Evolutionary conservation across 2,329 filamentous ascomycete species (phyloP).

Genomic region (Pyrenophora seminiperda): DNA sequence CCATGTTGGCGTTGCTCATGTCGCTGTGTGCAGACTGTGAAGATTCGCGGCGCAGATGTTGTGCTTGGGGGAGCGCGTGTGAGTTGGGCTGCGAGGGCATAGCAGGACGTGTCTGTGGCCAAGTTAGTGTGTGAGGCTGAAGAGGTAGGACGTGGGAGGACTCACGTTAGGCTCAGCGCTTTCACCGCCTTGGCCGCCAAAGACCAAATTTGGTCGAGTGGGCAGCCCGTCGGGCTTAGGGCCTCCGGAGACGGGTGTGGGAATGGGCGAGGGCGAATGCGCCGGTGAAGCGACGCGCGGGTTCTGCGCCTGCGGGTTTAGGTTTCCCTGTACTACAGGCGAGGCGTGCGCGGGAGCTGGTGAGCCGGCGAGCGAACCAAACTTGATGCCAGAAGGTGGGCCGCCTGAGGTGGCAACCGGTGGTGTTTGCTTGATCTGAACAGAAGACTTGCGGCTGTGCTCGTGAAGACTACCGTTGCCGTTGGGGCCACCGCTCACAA

Average conservation of each 20-base stretch:
- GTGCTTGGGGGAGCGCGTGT: conserved; percentile 61
- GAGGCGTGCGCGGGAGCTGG: conserved; percentile 69
- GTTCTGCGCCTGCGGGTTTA: conserved; percentile 62
- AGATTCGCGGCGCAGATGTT: conserved; percentile 84
- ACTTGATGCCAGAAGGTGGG: conserved; percentile 68
- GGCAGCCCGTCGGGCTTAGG: conserved; percentile 77
- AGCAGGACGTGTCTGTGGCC: conserved; percentile 69
- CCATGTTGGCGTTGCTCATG: conserved; percentile 64
- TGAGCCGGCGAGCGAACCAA: conserved; percentile 72
- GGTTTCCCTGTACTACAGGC: conserved; percentile 66
- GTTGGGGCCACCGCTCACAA: conserved; percentile 71
- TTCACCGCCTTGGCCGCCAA: conserved; percentile 82
- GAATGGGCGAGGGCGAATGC: conserved; percentile 90
- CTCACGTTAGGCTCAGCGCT: conserved; percentile 71
- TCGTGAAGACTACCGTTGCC: conserved; percentile 70
- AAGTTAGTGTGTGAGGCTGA: conserved; percentile 19
- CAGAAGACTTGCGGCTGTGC: conserved; percentile 85
- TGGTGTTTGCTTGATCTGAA: conserved; percentile 84
- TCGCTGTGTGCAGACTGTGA: conserved; percentile 81
- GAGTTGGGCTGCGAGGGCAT: conserved; percentile 55
- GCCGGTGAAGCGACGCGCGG: conserved; percentile 81
- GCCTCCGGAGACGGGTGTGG: conserved; percentile 83
- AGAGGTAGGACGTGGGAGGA: conserved; percentile 34
- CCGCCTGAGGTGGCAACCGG: conserved; percentile 55
- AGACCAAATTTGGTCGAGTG: conserved; percentile 72